Evolutionary conservation across 2,329 filamentous ascomycete genomes (phyloP).

Genomic region (Apiospora sp.): DNA sequence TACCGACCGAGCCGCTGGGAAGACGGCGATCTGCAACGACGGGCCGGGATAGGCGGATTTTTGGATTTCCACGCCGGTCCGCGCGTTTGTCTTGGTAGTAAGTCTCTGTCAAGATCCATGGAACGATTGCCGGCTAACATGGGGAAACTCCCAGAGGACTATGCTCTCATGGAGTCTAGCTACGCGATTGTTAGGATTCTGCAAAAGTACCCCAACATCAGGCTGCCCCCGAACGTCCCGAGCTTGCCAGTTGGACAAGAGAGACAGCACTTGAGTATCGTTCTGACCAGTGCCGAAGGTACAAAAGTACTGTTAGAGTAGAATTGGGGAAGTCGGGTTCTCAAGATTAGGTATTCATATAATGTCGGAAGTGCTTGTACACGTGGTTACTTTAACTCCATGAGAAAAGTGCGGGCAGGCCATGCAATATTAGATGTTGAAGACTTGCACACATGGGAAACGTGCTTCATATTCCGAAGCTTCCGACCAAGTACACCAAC

Average conservation of each 20-base stretch:
- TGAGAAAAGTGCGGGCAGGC: no score
- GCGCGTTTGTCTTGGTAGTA: constrained; percentile 33
- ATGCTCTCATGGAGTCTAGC: constrained; percentile 36
- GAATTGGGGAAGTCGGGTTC: not conserved
- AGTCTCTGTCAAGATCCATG: not conserved
- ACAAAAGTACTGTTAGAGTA: constrained; percentile 24
- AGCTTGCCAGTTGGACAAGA: constrained; percentile 37
- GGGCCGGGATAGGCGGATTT: constrained; percentile 27
- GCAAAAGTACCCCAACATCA: constrained; percentile 34
- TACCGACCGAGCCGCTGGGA: constrained; percentile 34
- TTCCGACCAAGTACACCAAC: not conserved
- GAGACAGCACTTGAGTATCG: constrained; percentile 34
- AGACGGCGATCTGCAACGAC: constrained; percentile 26
- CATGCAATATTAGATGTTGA: no score
- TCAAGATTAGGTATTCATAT: no score
- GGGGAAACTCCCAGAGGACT: constrained; percentile 33
- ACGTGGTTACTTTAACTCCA: not conserved
- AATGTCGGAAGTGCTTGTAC: no score
- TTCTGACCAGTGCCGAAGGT: constrained; percentile 28
- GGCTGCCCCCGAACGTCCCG: constrained; percentile 29
- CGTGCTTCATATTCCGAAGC: no score
- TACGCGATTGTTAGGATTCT: constrained; percentile 33
- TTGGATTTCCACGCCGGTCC: constrained; percentile 32
- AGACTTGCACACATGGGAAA: no score
- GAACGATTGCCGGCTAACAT: not conserved